Percentiles rank a stretch among this genome's conserved stretches.
These are phyloP conservation scores for Coemansia sp. DNA, from an alignment of 192 early-diverging fungal species.

Conservation along the genomic window DNA sequence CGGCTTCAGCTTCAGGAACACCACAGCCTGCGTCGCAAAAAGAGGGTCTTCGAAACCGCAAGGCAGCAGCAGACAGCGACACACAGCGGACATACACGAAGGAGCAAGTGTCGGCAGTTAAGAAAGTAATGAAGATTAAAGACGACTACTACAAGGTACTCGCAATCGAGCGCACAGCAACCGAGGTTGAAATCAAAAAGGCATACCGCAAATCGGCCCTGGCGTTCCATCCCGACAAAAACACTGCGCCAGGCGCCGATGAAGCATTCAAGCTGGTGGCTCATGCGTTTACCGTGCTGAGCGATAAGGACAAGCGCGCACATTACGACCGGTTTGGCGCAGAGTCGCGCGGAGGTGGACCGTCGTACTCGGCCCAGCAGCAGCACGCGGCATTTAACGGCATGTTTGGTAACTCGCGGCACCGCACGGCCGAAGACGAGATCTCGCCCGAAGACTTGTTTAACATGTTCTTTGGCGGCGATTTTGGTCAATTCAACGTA, in stretches of 20 bases:
- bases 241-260: conserved; percentile 90
- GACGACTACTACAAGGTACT: conserved; percentile 84
- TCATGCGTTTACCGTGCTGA: conserved; percentile 87
- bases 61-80: conserved; percentile 12
- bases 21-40: conserved; percentile 2
- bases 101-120: conserved; percentile 80
- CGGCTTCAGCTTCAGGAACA: neutral
- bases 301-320: conserved; percentile 79
- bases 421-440: conserved; percentile 58
- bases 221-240: conserved; percentile 95
- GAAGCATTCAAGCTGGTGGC: conserved; percentile 96
- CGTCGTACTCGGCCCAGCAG: conserved; percentile 16
- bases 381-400: neutral
- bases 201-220: conserved; percentile 94
- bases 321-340: conserved; percentile 85
- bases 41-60: conserved; percentile 16
- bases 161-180: conserved; percentile 70
- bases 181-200: conserved; percentile 85
- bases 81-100: conserved; percentile 57
- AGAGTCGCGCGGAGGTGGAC: conserved; percentile 49
- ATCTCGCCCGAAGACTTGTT: conserved; percentile 92
- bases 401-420: conserved; percentile 6
- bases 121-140: conserved; percentile 69
- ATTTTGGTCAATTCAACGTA: conserved; percentile 56
- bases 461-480: conserved; percentile 92